phyloP scores from a whole-genome alignment of 1,284 basidiomycete genomes.

The Papiliotrema flavescens region DNA sequence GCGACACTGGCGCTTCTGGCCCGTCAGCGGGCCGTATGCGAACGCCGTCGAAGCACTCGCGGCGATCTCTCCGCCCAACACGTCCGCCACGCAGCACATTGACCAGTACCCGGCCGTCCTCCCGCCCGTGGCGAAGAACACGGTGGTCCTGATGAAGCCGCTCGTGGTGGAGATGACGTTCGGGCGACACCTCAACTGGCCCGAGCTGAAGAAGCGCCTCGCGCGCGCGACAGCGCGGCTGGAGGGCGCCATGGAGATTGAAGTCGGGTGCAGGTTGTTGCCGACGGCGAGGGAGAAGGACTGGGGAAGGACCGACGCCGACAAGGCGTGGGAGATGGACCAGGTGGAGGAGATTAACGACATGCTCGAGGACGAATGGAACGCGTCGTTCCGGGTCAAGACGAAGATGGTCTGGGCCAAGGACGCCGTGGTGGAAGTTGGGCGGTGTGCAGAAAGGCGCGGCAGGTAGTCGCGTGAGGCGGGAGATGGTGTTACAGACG shows the following conservation, averaged over 20 bases:
- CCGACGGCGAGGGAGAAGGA: not conserved
- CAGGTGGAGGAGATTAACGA: constrained; percentile 2
- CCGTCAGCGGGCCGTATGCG: constrained; percentile 1
- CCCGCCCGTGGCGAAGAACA: not conserved
- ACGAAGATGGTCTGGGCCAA: not conserved
- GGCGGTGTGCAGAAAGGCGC: not conserved
- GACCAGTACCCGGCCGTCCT: constrained; percentile 1
- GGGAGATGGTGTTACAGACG: no score
- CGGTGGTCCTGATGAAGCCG: not conserved
- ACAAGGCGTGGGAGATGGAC: constrained; percentile 1
- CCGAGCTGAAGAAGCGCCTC: not conserved
- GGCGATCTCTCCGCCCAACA: not conserved
- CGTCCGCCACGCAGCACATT: not conserved
- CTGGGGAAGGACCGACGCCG: not conserved
- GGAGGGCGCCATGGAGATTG: not conserved
- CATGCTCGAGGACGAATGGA: not conserved
- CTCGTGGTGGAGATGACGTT: not conserved
- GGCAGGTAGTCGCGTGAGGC: no score
- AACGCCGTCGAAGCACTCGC: not conserved
- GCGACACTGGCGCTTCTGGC: constrained; percentile 2
- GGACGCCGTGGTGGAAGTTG: not conserved
- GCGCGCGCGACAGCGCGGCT: no score
- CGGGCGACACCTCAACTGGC: constrained; percentile 3
- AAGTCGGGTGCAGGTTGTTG: not conserved
- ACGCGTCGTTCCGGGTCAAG: not conserved